A percentile compares a stretch with the other conserved stretches of the same genome.
Conservation (phyloP, 495 filamentous ascomycete species). For the Platismatia glauca region DNA sequence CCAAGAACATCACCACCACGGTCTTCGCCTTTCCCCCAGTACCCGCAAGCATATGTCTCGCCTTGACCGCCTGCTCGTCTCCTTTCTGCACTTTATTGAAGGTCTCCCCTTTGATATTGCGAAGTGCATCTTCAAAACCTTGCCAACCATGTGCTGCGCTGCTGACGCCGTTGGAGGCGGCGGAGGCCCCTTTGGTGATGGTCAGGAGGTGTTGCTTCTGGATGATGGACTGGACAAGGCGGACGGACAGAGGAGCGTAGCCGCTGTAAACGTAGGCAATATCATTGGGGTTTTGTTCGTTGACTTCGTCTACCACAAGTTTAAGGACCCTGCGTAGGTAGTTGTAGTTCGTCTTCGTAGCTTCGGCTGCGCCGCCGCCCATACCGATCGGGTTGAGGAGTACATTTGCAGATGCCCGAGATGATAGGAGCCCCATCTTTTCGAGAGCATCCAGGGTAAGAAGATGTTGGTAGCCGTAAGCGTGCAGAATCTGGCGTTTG, state of each 20-base stretch:
- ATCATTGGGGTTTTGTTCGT: conserved; percentile 92
- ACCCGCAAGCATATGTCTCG: conserved; percentile 72
- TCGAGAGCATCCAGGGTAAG: conserved; percentile 84
- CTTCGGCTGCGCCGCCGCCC: conserved; percentile 44
- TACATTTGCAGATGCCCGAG: conserved; percentile 58
- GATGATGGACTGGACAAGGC: conserved; percentile 88
- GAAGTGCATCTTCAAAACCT: conserved; percentile 81
- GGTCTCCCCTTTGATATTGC: conserved; percentile 72
- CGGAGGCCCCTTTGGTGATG: conserved; percentile 41
- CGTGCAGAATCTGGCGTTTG: conserved; percentile 77
- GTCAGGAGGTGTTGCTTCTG: conserved; percentile 73
- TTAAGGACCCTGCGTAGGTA: conserved; percentile 76
- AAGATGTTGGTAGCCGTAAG: conserved; percentile 90
- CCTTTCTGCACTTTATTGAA: conserved; percentile 91
- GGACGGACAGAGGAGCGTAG: conserved; percentile 86
- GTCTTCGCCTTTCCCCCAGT: conserved; percentile 62
- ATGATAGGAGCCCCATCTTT: conserved; percentile 75
- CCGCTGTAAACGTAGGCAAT: conserved; percentile 96
- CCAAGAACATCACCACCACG: conserved; percentile 88
- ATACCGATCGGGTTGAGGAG: conserved; percentile 58
- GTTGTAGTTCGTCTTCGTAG: conserved; percentile 78
- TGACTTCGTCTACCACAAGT: conserved; percentile 92
- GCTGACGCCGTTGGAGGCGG: conserved; percentile 40
- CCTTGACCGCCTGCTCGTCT: conserved; percentile 85
- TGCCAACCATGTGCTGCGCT: conserved; percentile 74